A percentile compares a stretch with the other conserved stretches of the same genome.
These are phyloP conservation scores for Candida vaughaniae DNA, from an alignment of 805 yeast species.

Conservation along the genomic window DNA sequence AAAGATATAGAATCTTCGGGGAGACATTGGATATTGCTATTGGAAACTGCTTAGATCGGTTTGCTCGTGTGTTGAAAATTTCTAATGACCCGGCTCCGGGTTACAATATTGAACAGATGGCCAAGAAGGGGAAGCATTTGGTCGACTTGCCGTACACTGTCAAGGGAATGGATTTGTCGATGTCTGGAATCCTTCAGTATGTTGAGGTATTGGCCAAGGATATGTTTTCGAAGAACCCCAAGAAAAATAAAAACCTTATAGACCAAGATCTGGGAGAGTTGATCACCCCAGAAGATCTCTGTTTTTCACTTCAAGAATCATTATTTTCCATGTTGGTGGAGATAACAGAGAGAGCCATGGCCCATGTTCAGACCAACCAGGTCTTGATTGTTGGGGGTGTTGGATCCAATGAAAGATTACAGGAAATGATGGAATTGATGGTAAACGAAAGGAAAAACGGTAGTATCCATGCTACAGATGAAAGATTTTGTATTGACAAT, in stretches of 20 bases:
- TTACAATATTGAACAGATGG: constrained; percentile 92
- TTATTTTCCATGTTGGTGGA: constrained; percentile 95
- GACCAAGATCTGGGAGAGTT: constrained; percentile 46
- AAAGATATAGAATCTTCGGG: constrained; percentile 96
- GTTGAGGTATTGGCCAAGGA: constrained; percentile 80
- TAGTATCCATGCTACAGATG: constrained; percentile 91
- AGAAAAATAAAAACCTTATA: constrained; percentile 37
- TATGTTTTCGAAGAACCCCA: constrained; percentile 46
- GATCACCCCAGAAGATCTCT: constrained; percentile 81
- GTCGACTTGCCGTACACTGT: constrained; percentile 92
- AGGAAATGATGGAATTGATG: constrained; percentile 96
- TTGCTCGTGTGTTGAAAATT: constrained; percentile 86
- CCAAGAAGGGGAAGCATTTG: constrained; percentile 62
- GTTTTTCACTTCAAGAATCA: constrained; percentile 90
- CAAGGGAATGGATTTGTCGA: constrained; percentile 96
- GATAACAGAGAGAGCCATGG: constrained; percentile 97
- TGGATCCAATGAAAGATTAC: constrained; percentile 90
- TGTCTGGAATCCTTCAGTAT: constrained; percentile 91
- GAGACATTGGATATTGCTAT: constrained; percentile 97
- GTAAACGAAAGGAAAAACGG: constrained; percentile 82
- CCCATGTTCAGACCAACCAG: constrained; percentile 86
- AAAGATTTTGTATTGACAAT: constrained; percentile 93
- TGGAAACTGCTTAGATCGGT: constrained; percentile 94
- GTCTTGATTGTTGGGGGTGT: constrained; percentile 97
- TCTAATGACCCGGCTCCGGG: constrained; percentile 97